A percentile compares a stretch with the other conserved stretches of the same genome.
Conservation (phyloP, 106 monocot species). For the Platanthera guangdongensis region DNA sequence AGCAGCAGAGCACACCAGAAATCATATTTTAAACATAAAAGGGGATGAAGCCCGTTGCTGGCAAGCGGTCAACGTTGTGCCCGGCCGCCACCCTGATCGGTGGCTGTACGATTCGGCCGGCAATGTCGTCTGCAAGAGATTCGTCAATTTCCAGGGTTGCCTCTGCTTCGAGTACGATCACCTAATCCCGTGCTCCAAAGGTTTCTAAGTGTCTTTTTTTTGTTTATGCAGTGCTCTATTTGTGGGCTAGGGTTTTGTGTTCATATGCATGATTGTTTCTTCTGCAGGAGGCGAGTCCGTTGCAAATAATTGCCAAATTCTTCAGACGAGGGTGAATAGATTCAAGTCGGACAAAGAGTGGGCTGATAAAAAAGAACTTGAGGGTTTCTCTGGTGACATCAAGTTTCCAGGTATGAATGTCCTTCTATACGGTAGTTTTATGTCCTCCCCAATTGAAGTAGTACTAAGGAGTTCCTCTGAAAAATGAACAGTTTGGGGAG, state of each 20-base stretch:
- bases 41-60: conserved; percentile 77
- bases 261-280: not conserved
- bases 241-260: not conserved
- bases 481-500: no score
- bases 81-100: conserved; percentile 85
- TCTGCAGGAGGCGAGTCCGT: conserved; percentile 80
- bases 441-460: no score
- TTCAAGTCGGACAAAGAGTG: conserved; percentile 71
- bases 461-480: no score
- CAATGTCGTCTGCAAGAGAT: conserved; percentile 88
- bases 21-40: no score
- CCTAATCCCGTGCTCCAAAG: conserved; percentile 83
- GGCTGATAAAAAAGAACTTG: conserved; percentile 54
- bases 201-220: conserved; percentile 5
- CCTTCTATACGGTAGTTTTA: not conserved
- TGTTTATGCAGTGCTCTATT: not conserved
- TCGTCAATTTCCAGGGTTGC: conserved; percentile 85
- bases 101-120: conserved; percentile 87
- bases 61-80: conserved; percentile 55
- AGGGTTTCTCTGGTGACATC: conserved; percentile 83
- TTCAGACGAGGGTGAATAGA: conserved; percentile 88
- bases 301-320: conserved; percentile 91
- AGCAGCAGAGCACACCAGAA: no score
- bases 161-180: conserved; percentile 98
- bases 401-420: conserved; percentile 68